Base-by-base conservation (phyloP, 192 early-diverging fungal species). In the Coemansia sp. region DNA sequence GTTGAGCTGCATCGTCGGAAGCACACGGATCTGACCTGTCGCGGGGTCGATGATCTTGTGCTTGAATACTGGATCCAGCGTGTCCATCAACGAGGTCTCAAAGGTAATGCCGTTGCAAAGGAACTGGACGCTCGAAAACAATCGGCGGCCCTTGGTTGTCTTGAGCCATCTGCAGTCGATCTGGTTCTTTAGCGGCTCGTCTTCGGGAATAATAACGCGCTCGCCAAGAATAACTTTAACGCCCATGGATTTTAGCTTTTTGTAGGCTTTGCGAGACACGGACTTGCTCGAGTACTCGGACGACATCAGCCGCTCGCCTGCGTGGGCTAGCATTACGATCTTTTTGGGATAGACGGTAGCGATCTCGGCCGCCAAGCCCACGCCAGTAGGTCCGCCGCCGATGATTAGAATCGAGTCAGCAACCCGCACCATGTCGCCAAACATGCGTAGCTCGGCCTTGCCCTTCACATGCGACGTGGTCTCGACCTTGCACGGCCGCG, bases 301-400 rank as follows among this genome's bases (percentile, higher is more conserved):
- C 18, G 74, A 73, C 63, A 84, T 32, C 12, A 84, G 69, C 1
- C 73, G 78, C 37, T 68, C 41, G 13, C 74, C 71, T 1, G 65
- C 60, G 65, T 84, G 83, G 22, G 72, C 74, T 3, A 84, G 59
- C 3, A 70, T 61, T 2, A 80, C 45, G 2, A 59, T 70, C 53
- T 84, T 84, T 41, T 69, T 53, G 4, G 78, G 78, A 39, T 77
- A 80, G 47, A 64, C 78, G 1, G 83, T 77, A 8, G 74, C 74
- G 27, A 84, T 84, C 73, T 95, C 94, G 1, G 84, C 90, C 7
- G 92, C 91, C 64, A 93, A 61, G 63, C 94, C 94, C 38, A 92
- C 73, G 37, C 91, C 94, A 9, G 89, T 87, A 13, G 90, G 88
- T 18, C 92, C 92, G 24, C 87, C 92, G 41, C 92, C 92, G 40